A percentile compares a stretch with the other conserved stretches of the same genome.
These are phyloP conservation scores for Podaxis sp. DNA, from an alignment of 768 basidiomycete genomes.

Conservation along the genomic window DNA sequence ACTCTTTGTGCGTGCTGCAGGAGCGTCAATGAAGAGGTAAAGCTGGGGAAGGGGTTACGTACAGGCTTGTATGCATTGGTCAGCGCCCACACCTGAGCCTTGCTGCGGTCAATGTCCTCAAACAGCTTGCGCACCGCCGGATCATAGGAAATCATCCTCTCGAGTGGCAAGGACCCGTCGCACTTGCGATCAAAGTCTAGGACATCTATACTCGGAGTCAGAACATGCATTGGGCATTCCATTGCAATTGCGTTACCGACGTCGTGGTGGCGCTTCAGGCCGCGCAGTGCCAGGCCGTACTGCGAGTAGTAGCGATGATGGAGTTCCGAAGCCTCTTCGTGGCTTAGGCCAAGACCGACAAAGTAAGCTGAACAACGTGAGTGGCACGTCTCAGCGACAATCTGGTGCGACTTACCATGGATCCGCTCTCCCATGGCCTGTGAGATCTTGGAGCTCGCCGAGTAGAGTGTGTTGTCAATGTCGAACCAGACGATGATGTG, in stretches of 20 bases:
- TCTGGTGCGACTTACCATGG: slow-evolving; percentile 47
- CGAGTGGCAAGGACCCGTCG: slow-evolving; percentile 80
- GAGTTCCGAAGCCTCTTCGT: slow-evolving; percentile 66
- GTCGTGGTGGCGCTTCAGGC: slow-evolving; percentile 71
- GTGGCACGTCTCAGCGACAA: background rate
- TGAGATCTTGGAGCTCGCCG: slow-evolving; percentile 69
- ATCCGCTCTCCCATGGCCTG: slow-evolving; percentile 80
- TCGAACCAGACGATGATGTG: slow-evolving; percentile 75
- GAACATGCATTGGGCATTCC: background rate
- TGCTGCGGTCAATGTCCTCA: slow-evolving; percentile 74
- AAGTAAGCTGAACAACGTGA: slow-evolving; percentile 62
- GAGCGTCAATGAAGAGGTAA: background rate
- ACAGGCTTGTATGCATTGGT: slow-evolving; percentile 84
- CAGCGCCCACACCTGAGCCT: slow-evolving; percentile 79
- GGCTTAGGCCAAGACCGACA: slow-evolving; percentile 60
- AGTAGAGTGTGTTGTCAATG: slow-evolving; percentile 88
- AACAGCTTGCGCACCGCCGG: slow-evolving; percentile 63
- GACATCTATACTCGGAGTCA: slow-evolving; percentile 47
- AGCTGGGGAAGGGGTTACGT: slow-evolving; percentile 17
- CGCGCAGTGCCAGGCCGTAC: slow-evolving; percentile 82
- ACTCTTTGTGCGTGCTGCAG: slow-evolving; percentile 80
- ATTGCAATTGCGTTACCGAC: slow-evolving; percentile 50
- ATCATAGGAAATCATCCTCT: slow-evolving; percentile 71
- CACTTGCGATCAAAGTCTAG: slow-evolving; percentile 83
- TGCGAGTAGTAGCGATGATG: slow-evolving; percentile 74